Evolutionary conservation across 2,329 filamentous ascomycete species (phyloP), one percentile per base, ranked within the genome.

Genomic region (Ascochyta lentis): DNA sequence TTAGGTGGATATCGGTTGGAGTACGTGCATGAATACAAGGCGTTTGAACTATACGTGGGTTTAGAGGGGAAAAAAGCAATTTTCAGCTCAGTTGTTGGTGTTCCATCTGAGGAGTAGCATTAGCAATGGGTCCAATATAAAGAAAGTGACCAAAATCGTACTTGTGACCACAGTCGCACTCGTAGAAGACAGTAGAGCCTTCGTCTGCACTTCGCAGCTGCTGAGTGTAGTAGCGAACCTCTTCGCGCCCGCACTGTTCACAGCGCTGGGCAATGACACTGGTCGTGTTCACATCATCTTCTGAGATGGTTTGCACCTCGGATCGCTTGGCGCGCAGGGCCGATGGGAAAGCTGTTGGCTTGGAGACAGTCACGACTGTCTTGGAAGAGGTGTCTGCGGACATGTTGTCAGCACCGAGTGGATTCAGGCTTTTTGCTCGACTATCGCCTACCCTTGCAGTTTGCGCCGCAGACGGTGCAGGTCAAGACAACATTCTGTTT

Each of bases 181-280:
- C 89, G 78, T 92, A 96, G 71, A 97, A 96, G 50, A 96, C 86
- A 0, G 94, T 97, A 63, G 89, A 91, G 58, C 95, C 95, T 85
- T 98, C 94, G 75, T 99, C 95, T 50, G 94, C 95, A 81, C 92
- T 88, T 66, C 94, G 89, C 68, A 96, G 80, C 75, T 99, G 95
- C 58, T 92, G 86, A 3, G 89, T 89, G 45, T 91, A 90, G 75
- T 89, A 98, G 66, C 87, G 89, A 76, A 98, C 92, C 72, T 96
- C 89, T 49, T 87, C 87, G 49, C 87, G 82, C 15, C 89, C 91
- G 75, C 95, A 98, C 69, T 92, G 88, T 41, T 89, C 85, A 73
- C 95, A 98, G 40, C 83, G 86, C 73, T 89, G 83, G 57, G 84
- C 79, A 65, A 84, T 90, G 24, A 83, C 81, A 46, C 87, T 89